These are phyloP conservation scores for Zalaria obscura DNA, from an alignment of 2,329 filamentous ascomycete species.

Conservation along the genomic window DNA sequence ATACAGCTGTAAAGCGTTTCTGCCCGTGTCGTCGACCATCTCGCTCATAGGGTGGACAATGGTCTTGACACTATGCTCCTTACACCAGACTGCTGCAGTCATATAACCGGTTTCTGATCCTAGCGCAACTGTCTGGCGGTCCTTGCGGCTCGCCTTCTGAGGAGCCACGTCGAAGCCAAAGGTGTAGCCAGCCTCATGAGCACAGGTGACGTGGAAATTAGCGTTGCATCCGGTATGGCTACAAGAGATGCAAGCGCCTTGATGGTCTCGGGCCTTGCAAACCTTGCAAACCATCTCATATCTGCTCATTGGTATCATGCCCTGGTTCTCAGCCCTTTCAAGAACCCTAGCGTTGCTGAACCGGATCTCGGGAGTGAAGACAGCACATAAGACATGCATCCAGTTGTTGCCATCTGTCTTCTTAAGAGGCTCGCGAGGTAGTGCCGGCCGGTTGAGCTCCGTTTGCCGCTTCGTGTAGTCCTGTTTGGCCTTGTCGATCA, in stretches of 20 bases:
- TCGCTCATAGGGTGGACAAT: slow-evolving; percentile 70
- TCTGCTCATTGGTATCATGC: slow-evolving; percentile 57
- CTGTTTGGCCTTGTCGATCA: slow-evolving; percentile 65
- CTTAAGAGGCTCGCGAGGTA: slow-evolving; percentile 84
- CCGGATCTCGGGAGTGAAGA: slow-evolving; percentile 85
- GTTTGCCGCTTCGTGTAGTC: slow-evolving; percentile 72
- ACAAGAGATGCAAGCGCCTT: slow-evolving; percentile 71
- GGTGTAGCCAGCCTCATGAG: slow-evolving; percentile 65
- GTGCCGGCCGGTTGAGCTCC: slow-evolving; percentile 65
- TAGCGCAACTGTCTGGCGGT: slow-evolving; percentile 68
- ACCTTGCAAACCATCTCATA: slow-evolving; percentile 72
- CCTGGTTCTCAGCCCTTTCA: slow-evolving; percentile 80
- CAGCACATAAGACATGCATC: slow-evolving; percentile 87
- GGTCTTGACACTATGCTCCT: slow-evolving; percentile 61
- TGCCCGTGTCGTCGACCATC: slow-evolving; percentile 51
- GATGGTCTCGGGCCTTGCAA: slow-evolving; percentile 51
- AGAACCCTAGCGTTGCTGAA: slow-evolving; percentile 75
- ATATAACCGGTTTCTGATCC: slow-evolving; percentile 71
- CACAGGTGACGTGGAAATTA: slow-evolving; percentile 77
- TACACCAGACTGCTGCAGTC: slow-evolving; percentile 81
- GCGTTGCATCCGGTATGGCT: slow-evolving; percentile 54
- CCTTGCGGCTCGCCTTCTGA: slow-evolving; percentile 75
- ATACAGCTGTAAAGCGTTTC: slow-evolving; percentile 74
- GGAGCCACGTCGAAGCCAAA: slow-evolving; percentile 85
- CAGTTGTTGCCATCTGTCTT: slow-evolving; percentile 93